Percentiles rank a stretch among this genome's conserved stretches.
phyloP scores from a whole-genome alignment of 129 eudicot genomes.

The Cynara cardunculus region DNA sequence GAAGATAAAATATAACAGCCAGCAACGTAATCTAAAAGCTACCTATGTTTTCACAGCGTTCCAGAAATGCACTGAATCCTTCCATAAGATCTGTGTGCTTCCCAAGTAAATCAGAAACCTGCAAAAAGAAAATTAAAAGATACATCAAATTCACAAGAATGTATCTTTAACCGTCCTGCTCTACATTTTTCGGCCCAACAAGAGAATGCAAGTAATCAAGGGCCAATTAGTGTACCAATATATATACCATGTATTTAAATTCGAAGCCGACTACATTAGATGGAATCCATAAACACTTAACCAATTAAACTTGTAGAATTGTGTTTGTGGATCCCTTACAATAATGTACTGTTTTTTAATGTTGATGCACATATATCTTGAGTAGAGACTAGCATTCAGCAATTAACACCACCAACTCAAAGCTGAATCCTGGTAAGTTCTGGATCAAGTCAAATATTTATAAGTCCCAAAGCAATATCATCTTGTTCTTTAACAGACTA shows the following conservation, averaged over 20 bases:
- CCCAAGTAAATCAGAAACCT: conserved; percentile 96
- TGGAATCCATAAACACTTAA: background rate
- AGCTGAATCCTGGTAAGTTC: background rate
- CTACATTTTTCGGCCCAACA: background rate
- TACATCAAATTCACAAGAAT: background rate
- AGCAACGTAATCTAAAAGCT: background rate
- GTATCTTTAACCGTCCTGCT: background rate
- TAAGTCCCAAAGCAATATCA: background rate
- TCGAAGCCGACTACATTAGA: background rate
- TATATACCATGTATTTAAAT: background rate
- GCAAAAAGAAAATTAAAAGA: conserved; percentile 18
- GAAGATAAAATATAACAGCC: background rate
- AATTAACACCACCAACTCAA: background rate
- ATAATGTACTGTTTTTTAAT: background rate
- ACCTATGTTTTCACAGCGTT: conserved; percentile 91
- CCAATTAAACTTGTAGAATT: background rate
- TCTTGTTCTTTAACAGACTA: background rate
- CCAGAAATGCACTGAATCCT: conserved; percentile 87
- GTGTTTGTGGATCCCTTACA: background rate
- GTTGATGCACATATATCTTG: background rate
- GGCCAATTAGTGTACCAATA: background rate
- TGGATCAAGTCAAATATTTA: background rate
- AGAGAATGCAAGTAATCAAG: background rate
- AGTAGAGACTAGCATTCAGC: background rate
- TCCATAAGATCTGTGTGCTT: conserved; percentile 94